These are phyloP conservation scores for Podosphaera fusca DNA, from an alignment of 2,329 filamentous ascomycete species.

Conservation along the genomic window DNA sequence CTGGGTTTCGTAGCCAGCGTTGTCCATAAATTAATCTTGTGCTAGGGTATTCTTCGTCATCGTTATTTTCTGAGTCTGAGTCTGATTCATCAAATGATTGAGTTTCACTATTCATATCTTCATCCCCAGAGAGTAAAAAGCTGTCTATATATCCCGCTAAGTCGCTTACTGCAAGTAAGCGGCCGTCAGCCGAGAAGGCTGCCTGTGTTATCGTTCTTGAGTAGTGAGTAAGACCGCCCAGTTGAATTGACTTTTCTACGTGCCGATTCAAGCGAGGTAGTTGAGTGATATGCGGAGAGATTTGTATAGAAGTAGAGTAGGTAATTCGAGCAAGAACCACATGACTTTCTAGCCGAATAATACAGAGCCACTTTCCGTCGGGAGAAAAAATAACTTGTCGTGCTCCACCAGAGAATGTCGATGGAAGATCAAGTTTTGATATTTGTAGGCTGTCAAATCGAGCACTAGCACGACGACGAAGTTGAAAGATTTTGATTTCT, in stretches of 20 bases:
- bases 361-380: constrained; percentile 43
- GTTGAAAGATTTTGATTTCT: constrained; percentile 55
- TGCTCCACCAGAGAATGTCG: constrained; percentile 38
- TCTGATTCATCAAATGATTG: constrained; percentile 17
- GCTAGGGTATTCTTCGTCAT: constrained; percentile 24
- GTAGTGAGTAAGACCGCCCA: constrained; percentile 52
- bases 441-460: constrained; percentile 41
- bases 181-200: constrained; percentile 60
- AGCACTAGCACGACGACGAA: constrained; percentile 29
- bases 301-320: constrained; percentile 18
- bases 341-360: constrained; percentile 36
- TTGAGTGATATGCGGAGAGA: constrained; percentile 22
- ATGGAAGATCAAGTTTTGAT: constrained; percentile 42
- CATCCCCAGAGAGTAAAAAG: constrained; percentile 46
- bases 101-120: constrained; percentile 22
- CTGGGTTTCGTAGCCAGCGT: constrained; percentile 55
- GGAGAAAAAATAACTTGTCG: constrained; percentile 46
- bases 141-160: constrained; percentile 70
- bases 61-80: constrained; percentile 22
- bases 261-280: constrained; percentile 29
- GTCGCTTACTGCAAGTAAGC: constrained; percentile 57
- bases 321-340: constrained; percentile 26
- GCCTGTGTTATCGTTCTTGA: constrained; percentile 51
- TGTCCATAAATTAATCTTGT: constrained; percentile 30
- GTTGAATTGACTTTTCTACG: constrained; percentile 28